Conservation (phyloP, 108 stramenopile genomes). For the Fistulifera solaris region DNA sequence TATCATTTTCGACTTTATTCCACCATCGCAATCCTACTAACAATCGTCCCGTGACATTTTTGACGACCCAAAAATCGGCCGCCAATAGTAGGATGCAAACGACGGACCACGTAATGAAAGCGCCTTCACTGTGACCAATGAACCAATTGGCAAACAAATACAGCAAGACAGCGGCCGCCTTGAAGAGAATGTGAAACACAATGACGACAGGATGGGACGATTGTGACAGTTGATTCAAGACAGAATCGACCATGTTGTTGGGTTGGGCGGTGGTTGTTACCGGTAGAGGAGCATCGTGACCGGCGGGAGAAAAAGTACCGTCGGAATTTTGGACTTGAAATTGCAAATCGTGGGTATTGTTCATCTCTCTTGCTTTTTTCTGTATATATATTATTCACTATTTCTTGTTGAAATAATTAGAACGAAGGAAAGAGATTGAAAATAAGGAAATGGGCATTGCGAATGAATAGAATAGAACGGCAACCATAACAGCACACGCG, state of each 20-base stretch:
- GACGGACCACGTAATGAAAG: constrained; percentile 81
- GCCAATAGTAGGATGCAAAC: constrained; percentile 85
- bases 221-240: constrained; percentile 12
- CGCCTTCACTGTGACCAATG: constrained; percentile 4
- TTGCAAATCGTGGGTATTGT: neutral
- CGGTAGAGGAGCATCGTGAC: neutral
- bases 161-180: constrained; percentile 66
- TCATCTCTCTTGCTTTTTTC: neutral
- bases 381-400: neutral
- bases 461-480: neutral
- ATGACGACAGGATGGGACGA: constrained; percentile 82
- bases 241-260: constrained; percentile 3
- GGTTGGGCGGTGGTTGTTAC: neutral
- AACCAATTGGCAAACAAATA: constrained; percentile 82
- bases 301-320: neutral
- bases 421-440: neutral
- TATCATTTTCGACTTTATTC: constrained; percentile 84
- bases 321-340: neutral
- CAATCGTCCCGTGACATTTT: constrained; percentile 81
- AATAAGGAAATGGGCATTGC: neutral
- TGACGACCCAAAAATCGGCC: constrained; percentile 97
- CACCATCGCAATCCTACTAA: constrained; percentile 96
- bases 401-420: neutral
- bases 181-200: constrained; percentile 91
- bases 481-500: neutral